Base-by-base conservation (phyloP, 2,329 filamentous ascomycete species). In the Sporothrix inflata region DNA sequence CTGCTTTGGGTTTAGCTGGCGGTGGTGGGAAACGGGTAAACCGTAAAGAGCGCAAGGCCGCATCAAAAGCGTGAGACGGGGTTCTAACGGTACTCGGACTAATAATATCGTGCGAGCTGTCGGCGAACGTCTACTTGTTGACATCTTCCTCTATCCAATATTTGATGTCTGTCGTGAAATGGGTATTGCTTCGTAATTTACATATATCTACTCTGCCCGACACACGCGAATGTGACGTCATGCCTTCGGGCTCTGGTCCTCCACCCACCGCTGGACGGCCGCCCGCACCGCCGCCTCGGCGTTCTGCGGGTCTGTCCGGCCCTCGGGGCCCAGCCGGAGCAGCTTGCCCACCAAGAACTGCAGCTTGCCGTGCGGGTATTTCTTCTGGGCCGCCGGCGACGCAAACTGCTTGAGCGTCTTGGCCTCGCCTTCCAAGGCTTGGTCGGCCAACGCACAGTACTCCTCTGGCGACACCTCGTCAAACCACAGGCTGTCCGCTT, bases 281-380 rank as follows among this genome's bases (percentile, higher is more conserved):
- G 71, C 72, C 55, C 78, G 78, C 81, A 89, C 82, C 1, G 85
- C 79, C 16, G 76, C 79, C 78, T 88, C 85, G 0, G 86, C 87
- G 38, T 79, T 84, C 30, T 79, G 79, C 1, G 88, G 87, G 69
- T 88, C 84, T 73, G 89, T 88, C 38, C 85, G 81, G 77, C 88
- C 86, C 60, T 87, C 84, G 3, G 83, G 83, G 0, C 87, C 88
- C 1, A 84, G 76, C 4, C 83, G 81, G 81, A 90, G 85, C 85
- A 90, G 86, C 79, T 85, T 87, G 24, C 88, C 88, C 5, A 89
- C 84, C 1, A 89, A 80, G 75, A 85, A 89, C 87, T 89, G 89
- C 61, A 89, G 82, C 79, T 89, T 89, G 0, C 88, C 87, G 72
- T 86, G 82, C 0, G 87, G 87, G 72, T 85, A 87, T 68, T 61